Base-by-base conservation (phyloP, 331 rosid genomes). In the Dryas integrifolia region DNA sequence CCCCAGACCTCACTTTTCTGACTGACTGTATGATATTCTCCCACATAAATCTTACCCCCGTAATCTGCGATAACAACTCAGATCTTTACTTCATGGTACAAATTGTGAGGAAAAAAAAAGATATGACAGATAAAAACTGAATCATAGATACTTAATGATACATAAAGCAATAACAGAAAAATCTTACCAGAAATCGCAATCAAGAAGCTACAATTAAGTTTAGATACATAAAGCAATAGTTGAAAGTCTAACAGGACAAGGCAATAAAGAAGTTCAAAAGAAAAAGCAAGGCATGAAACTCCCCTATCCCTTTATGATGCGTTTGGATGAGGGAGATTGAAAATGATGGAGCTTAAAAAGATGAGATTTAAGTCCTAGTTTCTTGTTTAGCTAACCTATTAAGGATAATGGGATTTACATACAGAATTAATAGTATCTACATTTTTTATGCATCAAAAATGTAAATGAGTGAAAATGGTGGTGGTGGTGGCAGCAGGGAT, bases 1-100 rank as follows among this genome's bases (percentile, higher is more conserved):
- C 96, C 80, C 97, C 98, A 60, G 91, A 90, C 76, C 84, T 91
- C 86, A 94, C 96, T 82, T 82, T 87, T 83, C 90, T 81, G 81
- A 91, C 81, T 40, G 98, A 91, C 86, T 94, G 92, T 79, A 94
- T 82, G 74, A 94, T 91, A 82, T 94, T 94, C 87, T 94, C 97
- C 98, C 98, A 94, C 89, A 94, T 85, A 82, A 94, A 94, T 82
- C 98, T 85, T 76, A 94, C 90, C 65, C 98, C 98, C 2, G 86
- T 43, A 73, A 91, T 65, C 98, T 94, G 89, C 72, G 86, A 73
- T 76, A 76, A 52, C 14, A 41, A 41, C 68, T 66, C 55, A 67
- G 61, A 64, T 49, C 39, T 21, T 65, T 9, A 38, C 12, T 21
- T 58, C 18, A 65, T 24, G 45, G 4, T n/a, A 21, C 60, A 39